Base-by-base conservation (phyloP, 768 basidiomycete species). In the Neoboletus subvelutipes region DNA sequence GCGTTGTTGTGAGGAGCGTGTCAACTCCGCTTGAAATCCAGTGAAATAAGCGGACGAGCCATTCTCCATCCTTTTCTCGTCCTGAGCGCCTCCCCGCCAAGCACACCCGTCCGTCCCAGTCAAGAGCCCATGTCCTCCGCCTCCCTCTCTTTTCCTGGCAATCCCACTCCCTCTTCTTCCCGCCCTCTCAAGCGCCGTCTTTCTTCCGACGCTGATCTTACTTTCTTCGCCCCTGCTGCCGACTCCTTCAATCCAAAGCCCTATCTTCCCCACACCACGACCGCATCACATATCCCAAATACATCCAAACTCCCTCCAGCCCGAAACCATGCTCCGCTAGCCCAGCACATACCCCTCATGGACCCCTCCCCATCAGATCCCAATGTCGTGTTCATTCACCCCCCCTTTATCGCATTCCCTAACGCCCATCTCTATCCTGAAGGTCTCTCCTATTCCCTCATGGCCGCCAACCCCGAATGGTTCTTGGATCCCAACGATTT, bases 381-480 rank as follows among this genome's bases (percentile, higher is more conserved):
- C 22, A 78, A 76, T 52, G 80, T 83, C 45, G 63, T 87, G 56
- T 90, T 92, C 71, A 81, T 92, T 36, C 88, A 83, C 62, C 86
- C 88, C 0, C 90, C 90, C 10, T 92, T 90, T 71, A 76, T 73
- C 46, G 67, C 75, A 33, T 90, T 90, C 66, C 90, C 89, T 2
- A 75, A 82, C 50, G 79, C 86, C 20, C 75, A 84, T 56, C 66
- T 74, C 17, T 77, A 83, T 73, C 78, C 82, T 1, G 87, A 88
- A 56, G 88, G 88, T 28, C 78, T 92, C 49, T 82, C 83, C 5
- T 92, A 88, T 68, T 78, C 80, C 55, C 66, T 87, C 42, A 80
- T 92, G 77, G 85, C 88, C n/a, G 79, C 82, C 39, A 87, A 92
- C 64, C 80, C 82, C 9, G 84, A 91, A 53, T 92, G 90, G 90